These are phyloP conservation scores for Takashimella tepidaria DNA, from an alignment of 1,284 basidiomycete genomes.

Conservation along the genomic window DNA sequence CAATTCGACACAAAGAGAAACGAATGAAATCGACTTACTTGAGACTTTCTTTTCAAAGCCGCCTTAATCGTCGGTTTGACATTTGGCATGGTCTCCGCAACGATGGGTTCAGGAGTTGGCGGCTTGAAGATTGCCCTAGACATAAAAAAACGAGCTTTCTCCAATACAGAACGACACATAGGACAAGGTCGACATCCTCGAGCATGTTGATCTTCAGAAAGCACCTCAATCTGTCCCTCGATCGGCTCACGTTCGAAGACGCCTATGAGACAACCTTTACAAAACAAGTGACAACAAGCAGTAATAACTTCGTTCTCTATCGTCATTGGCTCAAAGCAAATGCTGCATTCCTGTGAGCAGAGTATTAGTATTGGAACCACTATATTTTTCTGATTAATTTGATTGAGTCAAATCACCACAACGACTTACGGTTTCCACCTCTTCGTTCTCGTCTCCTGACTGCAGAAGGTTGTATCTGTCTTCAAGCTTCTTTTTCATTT, in stretches of 20 bases:
- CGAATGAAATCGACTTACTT: no score
- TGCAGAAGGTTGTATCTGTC: conserved; percentile 18
- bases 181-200: conserved; percentile 38
- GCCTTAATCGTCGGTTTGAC: conserved; percentile 57
- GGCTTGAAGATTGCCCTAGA: conserved; percentile 36
- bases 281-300: conserved; percentile 42
- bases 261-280: conserved; percentile 34
- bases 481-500: conserved; percentile 25
- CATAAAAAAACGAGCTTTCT: conserved; percentile 30
- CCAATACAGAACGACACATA: conserved; percentile 36
- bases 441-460: conserved; percentile 4
- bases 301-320: conserved; percentile 33
- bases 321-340: conserved; percentile 38
- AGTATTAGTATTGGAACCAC: no score
- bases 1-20: no score
- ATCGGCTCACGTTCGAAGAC: conserved; percentile 26
- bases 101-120: conserved; percentile 47
- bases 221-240: conserved; percentile 9
- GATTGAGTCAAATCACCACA: no score
- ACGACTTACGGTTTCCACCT: conserved; percentile 11
- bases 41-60: conserved; percentile 35
- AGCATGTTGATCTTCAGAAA: conserved; percentile 28
- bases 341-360: conserved; percentile 34
- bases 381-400: no score
- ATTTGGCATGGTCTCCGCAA: conserved; percentile 65